phyloP scores from a whole-genome alignment of 2,329 filamentous ascomycete species.

The Fusarium longipes region DNA sequence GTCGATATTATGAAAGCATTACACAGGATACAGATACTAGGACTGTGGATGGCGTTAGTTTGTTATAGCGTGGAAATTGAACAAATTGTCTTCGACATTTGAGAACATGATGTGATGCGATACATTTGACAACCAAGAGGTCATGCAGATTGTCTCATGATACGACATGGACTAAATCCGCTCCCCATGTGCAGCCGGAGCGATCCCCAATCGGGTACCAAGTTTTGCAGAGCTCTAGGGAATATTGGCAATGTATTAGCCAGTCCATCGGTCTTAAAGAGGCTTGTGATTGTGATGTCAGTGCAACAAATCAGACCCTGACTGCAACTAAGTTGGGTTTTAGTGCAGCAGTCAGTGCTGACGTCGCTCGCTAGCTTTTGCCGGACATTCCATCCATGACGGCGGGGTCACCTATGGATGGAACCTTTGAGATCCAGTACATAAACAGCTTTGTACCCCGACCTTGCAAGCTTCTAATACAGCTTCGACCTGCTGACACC shows the following conservation, averaged over 20 bases:
- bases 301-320: constrained; percentile 10
- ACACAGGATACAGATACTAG: constrained; percentile 9
- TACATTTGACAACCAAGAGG: background rate
- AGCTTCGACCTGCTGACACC: constrained; percentile 14
- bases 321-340: constrained; percentile 14
- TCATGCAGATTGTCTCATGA: constrained; percentile 24
- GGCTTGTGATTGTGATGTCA: constrained; percentile 39
- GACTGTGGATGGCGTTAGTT: constrained; percentile 5
- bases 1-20: constrained; percentile 30
- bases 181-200: background rate
- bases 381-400: constrained; percentile 31
- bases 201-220: background rate
- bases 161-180: background rate
- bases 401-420: constrained; percentile 41
- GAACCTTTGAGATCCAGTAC: constrained; percentile 21
- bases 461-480: constrained; percentile 25
- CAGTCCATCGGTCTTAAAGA: background rate
- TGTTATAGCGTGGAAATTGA: constrained; percentile 26
- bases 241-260: background rate
- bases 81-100: background rate
- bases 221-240: background rate
- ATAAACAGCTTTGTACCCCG: constrained; percentile 29
- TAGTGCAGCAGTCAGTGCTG: constrained; percentile 40
- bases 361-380: constrained; percentile 43
- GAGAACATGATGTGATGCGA: background rate